Evolutionary conservation across 345 rosid genomes (phyloP), one percentile per base, ranked within the genome.

Genomic region (Rhodamnia rubescens): DNA sequence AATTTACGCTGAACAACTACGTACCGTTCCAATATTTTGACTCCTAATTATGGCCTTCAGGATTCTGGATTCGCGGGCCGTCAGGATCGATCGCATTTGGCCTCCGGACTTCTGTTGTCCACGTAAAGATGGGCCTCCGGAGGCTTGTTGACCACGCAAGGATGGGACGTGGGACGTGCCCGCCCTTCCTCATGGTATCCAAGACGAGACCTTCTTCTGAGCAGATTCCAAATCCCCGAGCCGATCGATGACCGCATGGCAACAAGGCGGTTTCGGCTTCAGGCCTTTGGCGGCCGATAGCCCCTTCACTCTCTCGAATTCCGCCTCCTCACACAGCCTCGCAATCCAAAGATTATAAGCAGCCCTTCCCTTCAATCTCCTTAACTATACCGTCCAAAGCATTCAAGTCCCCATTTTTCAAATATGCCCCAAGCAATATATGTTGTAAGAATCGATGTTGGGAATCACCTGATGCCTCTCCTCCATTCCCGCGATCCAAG

Each of bases 401-500:
- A n/a, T 36, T 58, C 8, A 47, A 16, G 36, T 86, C 74, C 59
- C 83, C 82, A 49, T 55, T 85, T 53, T 86, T 74, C 88, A 81
- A 78, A 53, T 88, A 84, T 85, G 89, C 89, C 3, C 86, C 87
- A 24, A 86, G 61, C 52, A 88, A 6, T 24, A 86, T 53, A 82
- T 87, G n/a, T n/a, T 82, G 12, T 86, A 88, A 16, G 89, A 83
- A 81, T 86, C 89, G 26, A 87, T 80, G 82, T 83, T 85, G 4
- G 90, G 88, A 87, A 22, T 64, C 64, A 82, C 85, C 57, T 69
- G 54, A 10, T 85, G 11, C 47, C 74, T 84, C 47, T 49, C 82
- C 74, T 74, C 86, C 90, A 86, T 89, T 32, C 86, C 86, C 86
- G 74, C 84, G 75, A 90, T 74, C 91, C 90, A 88, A 57, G 84